Conservation (phyloP, 768 basidiomycete genomes). For the Mycena vulgaris region DNA sequence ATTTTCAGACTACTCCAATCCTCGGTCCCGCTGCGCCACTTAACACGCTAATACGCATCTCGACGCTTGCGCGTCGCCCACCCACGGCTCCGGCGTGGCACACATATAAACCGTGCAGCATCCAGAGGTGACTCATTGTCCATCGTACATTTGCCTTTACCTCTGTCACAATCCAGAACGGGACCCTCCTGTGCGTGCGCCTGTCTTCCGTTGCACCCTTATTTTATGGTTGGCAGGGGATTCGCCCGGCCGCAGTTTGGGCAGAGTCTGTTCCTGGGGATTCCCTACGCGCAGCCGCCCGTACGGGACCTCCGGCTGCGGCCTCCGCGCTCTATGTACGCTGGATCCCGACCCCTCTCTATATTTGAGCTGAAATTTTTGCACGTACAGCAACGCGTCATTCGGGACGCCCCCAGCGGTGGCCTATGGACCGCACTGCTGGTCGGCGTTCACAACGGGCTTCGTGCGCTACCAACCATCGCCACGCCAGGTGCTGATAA, state of each 20-base stretch:
- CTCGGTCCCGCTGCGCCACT: too few species aligned
- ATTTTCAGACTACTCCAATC: too few species aligned
- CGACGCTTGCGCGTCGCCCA: too few species aligned
- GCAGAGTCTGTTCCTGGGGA: conserved; percentile 51
- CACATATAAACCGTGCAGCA: too few species aligned
- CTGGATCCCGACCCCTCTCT: background rate
- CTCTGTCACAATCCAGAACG: too few species aligned
- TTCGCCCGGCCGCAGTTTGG: conserved; percentile 37
- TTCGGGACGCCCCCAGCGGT: conserved; percentile 43
- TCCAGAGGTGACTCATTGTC: too few species aligned
- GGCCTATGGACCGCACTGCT: conserved; percentile 35
- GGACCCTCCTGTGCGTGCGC: too few species aligned
- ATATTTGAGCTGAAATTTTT: background rate
- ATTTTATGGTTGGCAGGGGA: too few species aligned
- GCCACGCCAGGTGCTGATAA: background rate
- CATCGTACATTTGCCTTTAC: too few species aligned
- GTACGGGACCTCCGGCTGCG: conserved; percentile 51
- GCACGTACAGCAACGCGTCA: conserved; percentile 40
- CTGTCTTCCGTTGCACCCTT: too few species aligned
- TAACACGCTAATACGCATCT: too few species aligned
- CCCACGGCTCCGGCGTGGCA: too few species aligned
- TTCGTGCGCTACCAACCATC: conserved; percentile 13
- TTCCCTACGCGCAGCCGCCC: conserved; percentile 55
- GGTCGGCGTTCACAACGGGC: conserved; percentile 31
- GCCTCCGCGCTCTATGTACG: conserved; percentile 47